Percentiles rank a stretch among this genome's conserved stretches.
Conservation (phyloP, 2,329 filamentous ascomycete genomes). For the Ascochyta lentis region DNA sequence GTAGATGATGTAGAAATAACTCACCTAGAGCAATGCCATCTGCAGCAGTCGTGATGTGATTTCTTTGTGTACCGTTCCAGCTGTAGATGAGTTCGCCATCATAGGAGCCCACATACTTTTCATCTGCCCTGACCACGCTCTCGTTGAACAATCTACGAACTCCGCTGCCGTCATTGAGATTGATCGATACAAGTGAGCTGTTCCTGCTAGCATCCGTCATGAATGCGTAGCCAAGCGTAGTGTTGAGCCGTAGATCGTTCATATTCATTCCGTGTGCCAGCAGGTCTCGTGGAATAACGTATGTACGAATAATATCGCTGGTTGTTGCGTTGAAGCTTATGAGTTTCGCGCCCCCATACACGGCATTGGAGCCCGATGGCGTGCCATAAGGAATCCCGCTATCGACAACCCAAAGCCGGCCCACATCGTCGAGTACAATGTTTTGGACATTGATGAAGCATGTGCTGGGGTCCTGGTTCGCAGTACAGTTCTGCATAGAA, state of each 20-base stretch:
- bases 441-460: constrained; percentile 58
- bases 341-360: constrained; percentile 50
- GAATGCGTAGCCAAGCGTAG: constrained; percentile 53
- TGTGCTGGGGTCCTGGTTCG: constrained; percentile 47
- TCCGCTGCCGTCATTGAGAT: constrained; percentile 46
- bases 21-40: constrained; percentile 49
- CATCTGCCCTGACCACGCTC: constrained; percentile 48
- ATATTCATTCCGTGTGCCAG: constrained; percentile 48
- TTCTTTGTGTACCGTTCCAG: constrained; percentile 47
- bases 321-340: constrained; percentile 51
- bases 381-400: constrained; percentile 48
- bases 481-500: constrained; percentile 50
- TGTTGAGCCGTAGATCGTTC: constrained; percentile 55
- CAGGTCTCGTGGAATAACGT: constrained; percentile 46
- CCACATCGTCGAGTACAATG: constrained; percentile 50
- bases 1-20: neutral
- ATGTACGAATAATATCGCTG: constrained; percentile 45
- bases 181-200: constrained; percentile 49
- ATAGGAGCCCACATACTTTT: constrained; percentile 50
- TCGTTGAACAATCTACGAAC: constrained; percentile 49
- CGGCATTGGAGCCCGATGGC: constrained; percentile 28
- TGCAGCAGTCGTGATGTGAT: constrained; percentile 40
- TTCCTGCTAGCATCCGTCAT: constrained; percentile 51
- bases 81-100: constrained; percentile 43
- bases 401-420: constrained; percentile 53